Evolutionary conservation across 1,284 basidiomycete genomes (phyloP).

Genomic region (Trametes polyzona): DNA sequence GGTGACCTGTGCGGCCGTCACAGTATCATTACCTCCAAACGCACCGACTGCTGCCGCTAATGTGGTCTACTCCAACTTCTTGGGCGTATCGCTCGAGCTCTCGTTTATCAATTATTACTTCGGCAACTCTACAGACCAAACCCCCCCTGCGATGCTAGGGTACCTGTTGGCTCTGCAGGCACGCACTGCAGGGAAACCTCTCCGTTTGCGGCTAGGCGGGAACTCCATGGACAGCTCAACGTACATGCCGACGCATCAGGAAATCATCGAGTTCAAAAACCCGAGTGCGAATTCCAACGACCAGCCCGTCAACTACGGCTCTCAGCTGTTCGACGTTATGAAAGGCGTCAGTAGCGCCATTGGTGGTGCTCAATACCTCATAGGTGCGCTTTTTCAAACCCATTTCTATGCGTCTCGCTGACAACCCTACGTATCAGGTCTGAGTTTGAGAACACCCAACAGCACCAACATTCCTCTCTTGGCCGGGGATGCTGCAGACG

Average conservation of each 20-base stretch:
- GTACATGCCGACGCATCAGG: conserved; percentile 44
- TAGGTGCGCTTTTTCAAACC: conserved; percentile 47
- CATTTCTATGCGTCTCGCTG: neutral
- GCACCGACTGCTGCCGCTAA: conserved; percentile 27
- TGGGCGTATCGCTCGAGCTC: conserved; percentile 36
- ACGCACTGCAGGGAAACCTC: conserved; percentile 35
- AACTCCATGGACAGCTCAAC: conserved; percentile 46
- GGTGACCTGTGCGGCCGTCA: conserved; percentile 22
- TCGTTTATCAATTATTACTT: conserved; percentile 37
- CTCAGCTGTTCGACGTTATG: conserved; percentile 50
- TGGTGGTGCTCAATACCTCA: conserved; percentile 45
- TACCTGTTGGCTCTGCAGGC: conserved; percentile 29
- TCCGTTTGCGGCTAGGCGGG: conserved; percentile 54
- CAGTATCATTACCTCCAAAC: conserved; percentile 21
- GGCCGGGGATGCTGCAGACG: conserved; percentile 34
- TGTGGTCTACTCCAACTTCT: conserved; percentile 34
- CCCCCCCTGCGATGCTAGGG: conserved; percentile 30
- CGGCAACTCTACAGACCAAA: conserved; percentile 31
- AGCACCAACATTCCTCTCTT: conserved; percentile 34
- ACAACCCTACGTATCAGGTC: conserved; percentile 19
- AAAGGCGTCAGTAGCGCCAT: conserved; percentile 42
- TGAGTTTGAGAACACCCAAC: conserved; percentile 36
- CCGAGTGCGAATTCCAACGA: conserved; percentile 46
- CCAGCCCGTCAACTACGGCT: conserved; percentile 50
- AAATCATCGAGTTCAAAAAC: conserved; percentile 44